Evolutionary conservation across 176 grass and related monocot genomes (phyloP).

Genomic region (Chrysopogon serrulatus): DNA sequence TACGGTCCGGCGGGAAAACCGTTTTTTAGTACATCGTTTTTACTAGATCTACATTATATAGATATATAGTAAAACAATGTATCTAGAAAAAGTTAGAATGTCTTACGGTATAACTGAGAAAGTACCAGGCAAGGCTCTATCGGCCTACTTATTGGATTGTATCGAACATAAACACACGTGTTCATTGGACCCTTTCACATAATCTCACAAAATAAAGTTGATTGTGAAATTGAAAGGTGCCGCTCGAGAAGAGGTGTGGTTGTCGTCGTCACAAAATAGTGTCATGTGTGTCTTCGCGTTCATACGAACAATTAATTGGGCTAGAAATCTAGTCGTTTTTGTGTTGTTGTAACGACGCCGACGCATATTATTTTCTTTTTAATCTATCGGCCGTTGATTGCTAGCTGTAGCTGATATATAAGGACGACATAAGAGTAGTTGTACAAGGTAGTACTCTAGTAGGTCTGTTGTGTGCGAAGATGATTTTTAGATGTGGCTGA

Average conservation of each 20-base stretch:
- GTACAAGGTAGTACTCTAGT: too few relatives aligned
- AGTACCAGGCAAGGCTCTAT: background rate
- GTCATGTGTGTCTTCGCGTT: background rate
- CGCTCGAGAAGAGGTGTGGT: background rate
- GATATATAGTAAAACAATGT: too few relatives aligned
- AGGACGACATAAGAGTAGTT: too few relatives aligned
- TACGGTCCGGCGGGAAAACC: too few relatives aligned
- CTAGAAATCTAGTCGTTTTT: background rate
- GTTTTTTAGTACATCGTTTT: too few relatives aligned
- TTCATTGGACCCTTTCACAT: background rate
- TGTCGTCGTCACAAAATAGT: background rate
- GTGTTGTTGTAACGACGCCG: background rate
- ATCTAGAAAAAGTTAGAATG: too few relatives aligned
- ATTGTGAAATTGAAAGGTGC: background rate
- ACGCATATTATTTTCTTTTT: background rate
- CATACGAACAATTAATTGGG: background rate
- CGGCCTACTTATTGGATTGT: background rate
- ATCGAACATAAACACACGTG: background rate
- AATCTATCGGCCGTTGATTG: too few relatives aligned
- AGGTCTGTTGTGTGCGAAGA: too few relatives aligned
- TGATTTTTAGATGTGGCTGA: background rate
- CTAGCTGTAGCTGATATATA: too few relatives aligned
- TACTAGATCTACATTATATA: too few relatives aligned
- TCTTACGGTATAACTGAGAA: too few relatives aligned
- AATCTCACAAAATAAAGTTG: background rate